Base-by-base conservation (phyloP, 108 stramenopile species). In the Fragilariopsis cylindrus region DNA sequence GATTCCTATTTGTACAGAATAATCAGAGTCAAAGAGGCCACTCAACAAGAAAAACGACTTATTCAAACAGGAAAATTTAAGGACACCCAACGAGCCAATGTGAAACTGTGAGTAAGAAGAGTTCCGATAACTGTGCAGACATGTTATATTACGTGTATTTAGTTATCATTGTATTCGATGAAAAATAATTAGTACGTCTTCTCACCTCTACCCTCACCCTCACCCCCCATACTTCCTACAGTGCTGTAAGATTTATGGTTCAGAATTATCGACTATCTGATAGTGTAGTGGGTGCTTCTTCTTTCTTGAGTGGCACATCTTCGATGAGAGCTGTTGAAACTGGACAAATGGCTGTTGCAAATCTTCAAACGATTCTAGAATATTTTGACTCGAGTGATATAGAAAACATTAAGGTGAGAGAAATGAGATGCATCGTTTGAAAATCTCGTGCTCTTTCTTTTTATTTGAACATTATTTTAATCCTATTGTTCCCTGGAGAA, bases 331-430 rank as follows among this genome's bases (percentile, higher is more conserved):
- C 89, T 16, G 80, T 85, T 53, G 84, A 86, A 44, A 79, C 82
- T 21, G 88, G 90, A 39, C 84, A 83, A 55, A 77, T 66, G 66
- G 92, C 88, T 2, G 91, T 93, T 8, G 88, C 88, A 70, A 82
- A 81, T 78, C 83, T 96, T 11, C 84, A 87, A 64, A 91, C 91
- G 3, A 92, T 96, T 71, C 65, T 93, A 57, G 95, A 96, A 58
- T 96, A 96, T 71, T 96, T 96, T 76, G 95, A 96, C 81, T 75
- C 88, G n/a, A 70, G 77, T 11, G 89, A 92, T 79, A 85, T 89
- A 0, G 81, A 92, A 62, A 90, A 90, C 74, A 82, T 96, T 62
- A 93, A 93, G 86, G 91, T 94, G 48, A 13, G 48, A 13, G 84
- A 40, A 8, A 30, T 30, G 30, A 30, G 30, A 30, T 30, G 30